A percentile compares a stretch with the other conserved stretches of the same genome.
Evolutionary conservation across 1,139 yeast species (phyloP).

Genomic region (Zygosaccharomyces sapae): DNA sequence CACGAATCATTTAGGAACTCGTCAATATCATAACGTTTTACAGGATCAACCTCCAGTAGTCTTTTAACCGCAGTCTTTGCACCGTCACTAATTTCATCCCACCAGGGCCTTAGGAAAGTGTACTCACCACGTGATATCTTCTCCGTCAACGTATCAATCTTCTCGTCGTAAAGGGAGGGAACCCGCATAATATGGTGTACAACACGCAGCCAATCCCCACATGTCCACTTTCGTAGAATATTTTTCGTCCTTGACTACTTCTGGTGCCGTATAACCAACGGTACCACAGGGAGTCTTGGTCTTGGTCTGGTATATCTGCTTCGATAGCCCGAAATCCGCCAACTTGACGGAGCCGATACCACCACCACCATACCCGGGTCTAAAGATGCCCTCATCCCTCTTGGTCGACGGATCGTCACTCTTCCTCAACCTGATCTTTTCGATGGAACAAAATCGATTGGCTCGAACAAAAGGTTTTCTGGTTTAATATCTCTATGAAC

Average conservation of each 20-base stretch:
- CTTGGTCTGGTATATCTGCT: conserved; percentile 64
- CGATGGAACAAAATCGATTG: conserved; percentile 59
- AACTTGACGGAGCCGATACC: conserved; percentile 80
- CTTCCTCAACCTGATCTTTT: conserved; percentile 49
- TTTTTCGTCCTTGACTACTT: conserved; percentile 78
- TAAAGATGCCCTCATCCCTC: conserved; percentile 80
- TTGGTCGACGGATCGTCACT: conserved; percentile 72
- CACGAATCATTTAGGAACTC: conserved; percentile 84
- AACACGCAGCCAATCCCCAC: conserved; percentile 96
- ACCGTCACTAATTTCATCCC: conserved; percentile 84
- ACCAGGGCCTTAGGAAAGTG: conserved; percentile 87
- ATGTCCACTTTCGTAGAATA: conserved; percentile 90
- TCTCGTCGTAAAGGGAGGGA: conserved; percentile 96
- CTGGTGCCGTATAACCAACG: conserved; percentile 91
- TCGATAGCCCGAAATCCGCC: conserved; percentile 92
- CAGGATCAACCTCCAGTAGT: conserved; percentile 79
- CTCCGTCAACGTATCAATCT: conserved; percentile 70
- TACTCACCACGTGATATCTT: conserved; percentile 82
- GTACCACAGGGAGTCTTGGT: conserved; percentile 90
- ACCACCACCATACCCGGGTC: conserved; percentile 80
- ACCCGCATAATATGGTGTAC: conserved; percentile 86
- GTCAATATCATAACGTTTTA: conserved; percentile 67
- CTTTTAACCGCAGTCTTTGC: conserved; percentile 77
- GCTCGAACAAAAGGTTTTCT: conserved; percentile 80
- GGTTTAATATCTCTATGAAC: conserved; percentile 97